A percentile compares a stretch with the other conserved stretches of the same genome.
phyloP scores from a whole-genome alignment of 805 yeast species.

The Yarrowia porcina region DNA sequence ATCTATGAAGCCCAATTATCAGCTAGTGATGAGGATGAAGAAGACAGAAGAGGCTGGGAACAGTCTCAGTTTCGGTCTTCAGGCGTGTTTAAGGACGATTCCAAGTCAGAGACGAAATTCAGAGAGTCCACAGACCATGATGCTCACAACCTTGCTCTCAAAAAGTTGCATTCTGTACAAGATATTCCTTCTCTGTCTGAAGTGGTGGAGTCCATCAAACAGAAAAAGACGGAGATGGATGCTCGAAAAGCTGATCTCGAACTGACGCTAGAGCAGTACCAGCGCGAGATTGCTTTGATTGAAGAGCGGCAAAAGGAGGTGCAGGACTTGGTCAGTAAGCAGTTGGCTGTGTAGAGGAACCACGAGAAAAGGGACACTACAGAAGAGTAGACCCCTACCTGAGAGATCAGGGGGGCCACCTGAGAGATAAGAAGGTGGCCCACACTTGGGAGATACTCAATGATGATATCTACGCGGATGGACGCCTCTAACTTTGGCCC shows the following conservation, averaged over 20 bases:
- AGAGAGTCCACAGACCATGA: background rate
- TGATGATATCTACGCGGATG: too few species aligned
- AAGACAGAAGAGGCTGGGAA: constrained; percentile 7
- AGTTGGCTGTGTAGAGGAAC: background rate
- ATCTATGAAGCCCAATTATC: constrained; percentile 16
- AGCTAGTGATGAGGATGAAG: constrained; percentile 14
- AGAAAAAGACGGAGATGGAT: background rate
- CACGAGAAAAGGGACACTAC: background rate
- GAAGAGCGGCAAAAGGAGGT: constrained; percentile 17
- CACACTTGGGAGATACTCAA: too few species aligned
- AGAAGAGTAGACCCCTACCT: too few species aligned
- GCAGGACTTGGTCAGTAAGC: background rate
- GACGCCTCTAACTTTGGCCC: too few species aligned
- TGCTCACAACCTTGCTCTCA: background rate
- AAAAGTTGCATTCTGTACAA: background rate
- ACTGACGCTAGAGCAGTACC: constrained; percentile 25
- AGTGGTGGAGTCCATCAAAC: background rate
- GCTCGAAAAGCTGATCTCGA: background rate
- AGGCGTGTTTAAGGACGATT: background rate
- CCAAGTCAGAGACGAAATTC: background rate
- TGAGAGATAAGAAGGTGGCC: too few species aligned
- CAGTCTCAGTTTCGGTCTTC: constrained; percentile 10
- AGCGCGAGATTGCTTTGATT: constrained; percentile 8
- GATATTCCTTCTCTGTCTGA: constrained; percentile 5
- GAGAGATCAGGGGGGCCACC: too few species aligned